These are phyloP conservation scores for Septoria petroselini DNA, from an alignment of 2,329 filamentous ascomycete species.

Conservation along the genomic window DNA sequence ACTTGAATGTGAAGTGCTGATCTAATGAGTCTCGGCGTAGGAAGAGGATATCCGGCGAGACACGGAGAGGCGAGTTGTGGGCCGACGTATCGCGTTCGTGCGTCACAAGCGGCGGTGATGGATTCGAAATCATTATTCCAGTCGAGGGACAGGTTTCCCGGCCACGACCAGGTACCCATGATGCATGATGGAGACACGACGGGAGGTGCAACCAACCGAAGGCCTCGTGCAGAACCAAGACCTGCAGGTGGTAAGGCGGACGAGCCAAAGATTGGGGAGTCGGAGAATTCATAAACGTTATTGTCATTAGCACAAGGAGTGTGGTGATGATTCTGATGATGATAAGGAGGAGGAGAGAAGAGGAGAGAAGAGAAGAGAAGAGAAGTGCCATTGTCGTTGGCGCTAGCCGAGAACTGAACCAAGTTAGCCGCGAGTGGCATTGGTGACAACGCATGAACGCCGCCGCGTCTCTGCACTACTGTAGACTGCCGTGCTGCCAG, in stretches of 20 bases:
- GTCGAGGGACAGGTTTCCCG: neutral
- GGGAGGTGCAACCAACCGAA: slow-evolving; percentile 13
- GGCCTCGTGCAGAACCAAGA: slow-evolving; percentile 9
- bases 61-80: no score
- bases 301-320: no score
- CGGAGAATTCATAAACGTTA: no score
- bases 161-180: slow-evolving; percentile 4
- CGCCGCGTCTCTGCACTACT: neutral
- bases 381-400: slow-evolving; percentile 2
- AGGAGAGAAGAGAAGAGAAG: neutral
- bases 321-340: no score
- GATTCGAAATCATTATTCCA: neutral
- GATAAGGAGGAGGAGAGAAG: neutral
- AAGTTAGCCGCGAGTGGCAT: neutral
- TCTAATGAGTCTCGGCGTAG: no score
- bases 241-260: no score
- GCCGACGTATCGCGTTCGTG: neutral
- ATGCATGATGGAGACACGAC: neutral
- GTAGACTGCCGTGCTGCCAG: slow-evolving; percentile 5
- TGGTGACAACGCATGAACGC: no score
- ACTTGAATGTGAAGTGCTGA: no score
- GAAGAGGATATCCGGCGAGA: no score
- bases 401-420: no score
- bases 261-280: no score
- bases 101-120: no score